These are phyloP conservation scores for Podospora fimiseda DNA, from an alignment of 495 filamentous ascomycete species.

Conservation along the genomic window DNA sequence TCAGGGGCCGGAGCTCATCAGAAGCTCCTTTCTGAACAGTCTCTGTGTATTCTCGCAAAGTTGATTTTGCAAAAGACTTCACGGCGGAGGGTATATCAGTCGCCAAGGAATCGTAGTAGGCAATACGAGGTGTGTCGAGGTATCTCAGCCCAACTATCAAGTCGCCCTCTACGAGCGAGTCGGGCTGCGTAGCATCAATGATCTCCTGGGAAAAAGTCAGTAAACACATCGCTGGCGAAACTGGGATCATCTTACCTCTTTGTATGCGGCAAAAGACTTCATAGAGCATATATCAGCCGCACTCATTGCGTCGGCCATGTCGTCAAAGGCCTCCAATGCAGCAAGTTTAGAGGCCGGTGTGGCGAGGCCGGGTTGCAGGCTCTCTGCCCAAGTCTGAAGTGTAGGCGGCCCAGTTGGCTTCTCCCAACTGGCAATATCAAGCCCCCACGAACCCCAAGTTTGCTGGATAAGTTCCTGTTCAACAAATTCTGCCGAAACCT, in stretches of 20 bases:
- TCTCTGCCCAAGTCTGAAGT: slow-evolving; percentile 26
- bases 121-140: slow-evolving; percentile 43
- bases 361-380: slow-evolving; percentile 17
- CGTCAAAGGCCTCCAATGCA: slow-evolving; percentile 28
- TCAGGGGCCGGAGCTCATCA: slow-evolving; percentile 15
- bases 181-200: slow-evolving; percentile 58
- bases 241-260: slow-evolving; percentile 30
- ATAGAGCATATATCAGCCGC: slow-evolving; percentile 43
- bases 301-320: slow-evolving; percentile 39
- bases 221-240: not conserved
- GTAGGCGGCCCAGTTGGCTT: slow-evolving; percentile 24
- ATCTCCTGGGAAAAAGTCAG: slow-evolving; percentile 31
- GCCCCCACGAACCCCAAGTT: slow-evolving; percentile 50
- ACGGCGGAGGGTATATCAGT: slow-evolving; percentile 24
- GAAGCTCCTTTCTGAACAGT: not conserved
- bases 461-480: slow-evolving; percentile 52
- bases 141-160: slow-evolving; percentile 57
- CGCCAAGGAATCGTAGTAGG: slow-evolving; percentile 21
- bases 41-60: slow-evolving; percentile 16
- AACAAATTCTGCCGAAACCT: slow-evolving; percentile 13
- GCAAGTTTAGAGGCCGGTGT: slow-evolving; percentile 15
- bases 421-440: slow-evolving; percentile 45
- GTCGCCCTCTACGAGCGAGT: slow-evolving; percentile 55
- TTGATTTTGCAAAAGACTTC: slow-evolving; percentile 31
- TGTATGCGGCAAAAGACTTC: slow-evolving; percentile 30